Evolutionary conservation across 2,329 filamentous ascomycete species (phyloP).

Genomic region (Diatrype stigma): DNA sequence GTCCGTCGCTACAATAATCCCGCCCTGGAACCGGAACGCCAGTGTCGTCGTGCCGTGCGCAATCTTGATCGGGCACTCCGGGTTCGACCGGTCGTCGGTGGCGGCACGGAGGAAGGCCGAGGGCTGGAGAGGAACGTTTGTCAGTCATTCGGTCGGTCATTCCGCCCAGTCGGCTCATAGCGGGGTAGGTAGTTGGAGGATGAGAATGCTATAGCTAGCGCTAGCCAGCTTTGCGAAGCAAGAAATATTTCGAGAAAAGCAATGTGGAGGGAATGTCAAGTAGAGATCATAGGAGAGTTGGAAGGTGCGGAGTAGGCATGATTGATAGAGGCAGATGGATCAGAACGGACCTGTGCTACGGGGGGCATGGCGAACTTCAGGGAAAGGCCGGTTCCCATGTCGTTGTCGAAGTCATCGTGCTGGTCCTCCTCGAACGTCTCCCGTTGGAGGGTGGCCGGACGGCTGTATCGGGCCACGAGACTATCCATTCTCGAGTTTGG

Average conservation of each 20-base stretch:
- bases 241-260: neutral
- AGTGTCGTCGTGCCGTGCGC: conserved; percentile 98
- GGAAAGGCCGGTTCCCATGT: conserved; percentile 70
- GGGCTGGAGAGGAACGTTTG: conserved; percentile 48
- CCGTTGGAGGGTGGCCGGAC: conserved; percentile 65
- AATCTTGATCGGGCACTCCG: conserved; percentile 97
- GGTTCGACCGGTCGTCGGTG: conserved; percentile 96
- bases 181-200: neutral
- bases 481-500: conserved; percentile 66
- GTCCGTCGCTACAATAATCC: conserved; percentile 97
- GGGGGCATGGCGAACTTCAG: conserved; percentile 95
- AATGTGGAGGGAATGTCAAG: no score
- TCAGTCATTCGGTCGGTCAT: no score
- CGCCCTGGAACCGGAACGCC: conserved; percentile 95
- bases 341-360: conserved; percentile 70
- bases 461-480: conserved; percentile 87
- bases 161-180: neutral
- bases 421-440: conserved; percentile 70
- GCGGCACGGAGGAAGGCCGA: conserved; percentile 93
- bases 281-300: no score
- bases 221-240: no score
- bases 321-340: neutral
- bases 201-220: no score
- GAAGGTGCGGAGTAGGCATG: no score
- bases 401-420: conserved; percentile 66